These are phyloP conservation scores for Bisporella sp. DNA, from an alignment of 2,329 filamentous ascomycete species.

Conservation along the genomic window DNA sequence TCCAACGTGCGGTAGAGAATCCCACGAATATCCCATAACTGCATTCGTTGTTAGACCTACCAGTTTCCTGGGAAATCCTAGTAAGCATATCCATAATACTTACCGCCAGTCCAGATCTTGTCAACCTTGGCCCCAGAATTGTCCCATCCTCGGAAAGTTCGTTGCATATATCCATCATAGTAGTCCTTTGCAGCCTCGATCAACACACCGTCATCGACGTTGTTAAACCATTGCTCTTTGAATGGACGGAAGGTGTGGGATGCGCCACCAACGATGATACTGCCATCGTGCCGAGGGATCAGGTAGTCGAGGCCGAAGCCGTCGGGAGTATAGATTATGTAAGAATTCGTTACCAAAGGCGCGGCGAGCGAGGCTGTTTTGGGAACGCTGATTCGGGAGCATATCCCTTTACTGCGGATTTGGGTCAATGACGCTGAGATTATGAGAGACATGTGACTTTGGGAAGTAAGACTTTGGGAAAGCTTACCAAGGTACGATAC, in stretches of 20 bases:
- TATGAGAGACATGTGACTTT: no score
- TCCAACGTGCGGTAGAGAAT: conserved; percentile 38
- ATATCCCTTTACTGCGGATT: neutral
- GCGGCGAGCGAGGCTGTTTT: neutral
- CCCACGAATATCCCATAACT: conserved; percentile 38
- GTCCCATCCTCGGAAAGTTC: conserved; percentile 42
- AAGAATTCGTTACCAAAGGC: neutral
- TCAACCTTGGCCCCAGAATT: conserved; percentile 30
- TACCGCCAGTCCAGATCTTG: conserved; percentile 15
- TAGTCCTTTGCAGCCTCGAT: conserved; percentile 37
- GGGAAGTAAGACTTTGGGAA: no score
- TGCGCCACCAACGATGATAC: conserved; percentile 35
- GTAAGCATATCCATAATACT: neutral
- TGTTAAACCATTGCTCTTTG: conserved; percentile 37
- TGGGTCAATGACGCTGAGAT: neutral
- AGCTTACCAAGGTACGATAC: neutral
- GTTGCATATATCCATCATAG: conserved; percentile 42
- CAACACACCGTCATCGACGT: conserved; percentile 36
- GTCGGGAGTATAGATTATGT: neutral
- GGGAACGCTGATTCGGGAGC: neutral
- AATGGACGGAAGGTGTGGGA: conserved; percentile 26
- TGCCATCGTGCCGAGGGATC: conserved; percentile 23
- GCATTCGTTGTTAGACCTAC: neutral
- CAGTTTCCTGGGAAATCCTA: no score
- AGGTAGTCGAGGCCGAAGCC: conserved; percentile 13